Base-by-base conservation (phyloP, 2,329 filamentous ascomycete species). In the Mycocentrospora acerina region DNA sequence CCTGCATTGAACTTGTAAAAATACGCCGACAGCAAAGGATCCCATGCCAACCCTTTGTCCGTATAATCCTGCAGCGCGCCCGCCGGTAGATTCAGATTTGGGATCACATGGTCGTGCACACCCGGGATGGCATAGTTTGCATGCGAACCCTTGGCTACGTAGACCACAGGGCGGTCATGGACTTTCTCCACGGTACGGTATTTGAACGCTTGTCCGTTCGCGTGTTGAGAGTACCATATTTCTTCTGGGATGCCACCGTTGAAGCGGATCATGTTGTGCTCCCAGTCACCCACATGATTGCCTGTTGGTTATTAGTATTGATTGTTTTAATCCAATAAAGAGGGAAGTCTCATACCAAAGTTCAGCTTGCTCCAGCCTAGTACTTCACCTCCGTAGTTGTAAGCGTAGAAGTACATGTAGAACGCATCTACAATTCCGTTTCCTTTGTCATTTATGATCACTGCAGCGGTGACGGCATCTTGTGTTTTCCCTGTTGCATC, bases 251-350 rank as follows among this genome's bases (percentile, higher is more conserved):
- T 46, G 8, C 78, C 78, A 37, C 82, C 70, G 12, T 69, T 35
- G 61, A 86, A 86, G 9, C 82, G 80, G 22, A 86, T 70, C 80
- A 83, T 83, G 37, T 77, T 81, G 59, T 85, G 81, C 56, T 85
- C 81, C 80, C 79, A 82, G 55, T 83, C 80, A 7, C 82, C 82
- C 19, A 86, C 76, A 57, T 86, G 82, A 57, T 82, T 74, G 9
- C 70, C 71, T 52, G 10, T 9, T 7, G 15, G 19, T 40, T 24
- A 43, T 32, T 7, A 24, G 11, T 32, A 7, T 3, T 10, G 3
- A 33, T 11, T 18, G 3, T 11, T 12, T 24, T 9, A 14, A 29
- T 16, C 27, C 8, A 22, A 9, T 27, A 24, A 16, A 29, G 12
- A 14, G 9, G 24, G 12, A 14, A 18, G 13, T 9, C 18, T 35